Evolutionary conservation across 148 eudicot genomes (phyloP).

Genomic region (Rhododendron molle): DNA sequence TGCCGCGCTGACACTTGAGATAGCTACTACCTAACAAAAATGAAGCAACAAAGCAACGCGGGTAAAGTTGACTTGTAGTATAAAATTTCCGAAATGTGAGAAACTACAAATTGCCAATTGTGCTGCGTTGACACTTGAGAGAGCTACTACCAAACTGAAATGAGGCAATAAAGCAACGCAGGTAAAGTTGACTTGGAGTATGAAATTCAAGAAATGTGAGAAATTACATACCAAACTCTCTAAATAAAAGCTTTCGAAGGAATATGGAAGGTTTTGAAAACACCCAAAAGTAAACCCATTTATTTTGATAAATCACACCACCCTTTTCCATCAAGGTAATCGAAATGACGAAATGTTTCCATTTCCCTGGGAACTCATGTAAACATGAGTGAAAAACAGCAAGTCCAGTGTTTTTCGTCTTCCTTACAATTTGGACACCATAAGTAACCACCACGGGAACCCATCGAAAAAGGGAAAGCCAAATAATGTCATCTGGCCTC

Average conservation of each 20-base stretch:
- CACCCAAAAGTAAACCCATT: too few species aligned
- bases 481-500: neutral
- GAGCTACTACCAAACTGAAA: neutral
- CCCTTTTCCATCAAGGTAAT: too few species aligned
- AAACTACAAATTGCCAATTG: neutral
- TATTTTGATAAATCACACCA: too few species aligned
- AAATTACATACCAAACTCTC: too few species aligned
- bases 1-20: neutral
- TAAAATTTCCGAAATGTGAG: neutral
- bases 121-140: neutral
- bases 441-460: neutral
- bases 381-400: neutral
- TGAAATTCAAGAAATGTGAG: neutral
- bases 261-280: too few species aligned
- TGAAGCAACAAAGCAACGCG: neutral
- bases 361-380: neutral
- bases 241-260: too few species aligned
- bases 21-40: neutral
- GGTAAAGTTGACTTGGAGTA: neutral
- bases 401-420: neutral
- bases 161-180: constrained; percentile 4
- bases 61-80: neutral
- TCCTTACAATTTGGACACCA: neutral
- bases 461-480: neutral
- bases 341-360: neutral